phyloP scores from a whole-genome alignment of 169 alveolate species.

The Cryptosporidium canis region DNA sequence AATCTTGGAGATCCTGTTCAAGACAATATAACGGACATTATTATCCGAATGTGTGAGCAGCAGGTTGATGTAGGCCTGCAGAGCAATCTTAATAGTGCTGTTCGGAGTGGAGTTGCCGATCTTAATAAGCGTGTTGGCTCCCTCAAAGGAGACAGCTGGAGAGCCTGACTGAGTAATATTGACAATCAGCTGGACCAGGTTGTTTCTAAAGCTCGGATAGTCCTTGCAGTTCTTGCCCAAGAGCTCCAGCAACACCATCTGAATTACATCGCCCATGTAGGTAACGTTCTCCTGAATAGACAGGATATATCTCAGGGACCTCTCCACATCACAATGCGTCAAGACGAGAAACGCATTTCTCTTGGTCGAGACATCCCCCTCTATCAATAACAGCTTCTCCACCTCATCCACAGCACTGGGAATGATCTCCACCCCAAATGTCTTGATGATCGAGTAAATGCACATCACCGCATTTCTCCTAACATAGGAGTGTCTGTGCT shows the following conservation, averaged over 20 bases:
- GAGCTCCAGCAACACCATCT: constrained; percentile 87
- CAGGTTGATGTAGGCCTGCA: constrained; percentile 81
- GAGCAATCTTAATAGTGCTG: constrained; percentile 82
- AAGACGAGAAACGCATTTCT: constrained; percentile 91
- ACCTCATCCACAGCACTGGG: constrained; percentile 86
- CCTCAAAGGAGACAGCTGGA: constrained; percentile 89
- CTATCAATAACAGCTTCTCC: constrained; percentile 76
- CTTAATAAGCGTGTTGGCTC: constrained; percentile 86
- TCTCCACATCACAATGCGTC: constrained; percentile 85
- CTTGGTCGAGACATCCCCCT: constrained; percentile 91
- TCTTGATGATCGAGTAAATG: constrained; percentile 84
- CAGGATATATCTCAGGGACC: constrained; percentile 85
- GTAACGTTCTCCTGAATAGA: constrained; percentile 67
- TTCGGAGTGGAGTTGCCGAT: constrained; percentile 78
- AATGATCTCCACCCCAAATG: constrained; percentile 88
- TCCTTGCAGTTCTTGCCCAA: constrained; percentile 87
- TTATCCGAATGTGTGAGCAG: constrained; percentile 86
- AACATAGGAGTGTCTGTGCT: constrained; percentile 91
- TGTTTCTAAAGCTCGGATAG: constrained; percentile 83
- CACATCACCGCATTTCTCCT: constrained; percentile 94
- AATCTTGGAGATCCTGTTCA: constrained; percentile 78
- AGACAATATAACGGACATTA: constrained; percentile 85
- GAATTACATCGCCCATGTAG: constrained; percentile 82
- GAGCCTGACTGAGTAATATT: constrained; percentile 74
- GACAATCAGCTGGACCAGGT: constrained; percentile 79